phyloP scores from a whole-genome alignment of 2,329 filamentous ascomycete genomes.

The Penicillium vulpinum region DNA sequence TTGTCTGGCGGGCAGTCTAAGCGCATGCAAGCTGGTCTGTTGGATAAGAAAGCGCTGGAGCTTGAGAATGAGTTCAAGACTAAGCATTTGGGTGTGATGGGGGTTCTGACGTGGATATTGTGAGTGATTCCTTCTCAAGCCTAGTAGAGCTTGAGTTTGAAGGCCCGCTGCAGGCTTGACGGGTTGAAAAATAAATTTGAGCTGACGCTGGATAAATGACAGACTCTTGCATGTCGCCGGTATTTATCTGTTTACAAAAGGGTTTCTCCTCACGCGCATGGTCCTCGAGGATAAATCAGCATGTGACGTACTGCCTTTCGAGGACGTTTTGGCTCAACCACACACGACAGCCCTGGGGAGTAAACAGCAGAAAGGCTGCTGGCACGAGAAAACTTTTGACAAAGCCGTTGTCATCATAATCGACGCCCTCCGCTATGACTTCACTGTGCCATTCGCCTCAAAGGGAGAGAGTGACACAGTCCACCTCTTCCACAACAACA shows the following conservation, averaged over 20 bases:
- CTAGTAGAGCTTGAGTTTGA: not conserved
- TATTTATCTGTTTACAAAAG: slow-evolving; percentile 89
- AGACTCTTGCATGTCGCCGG: slow-evolving; percentile 74
- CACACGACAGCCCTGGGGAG: slow-evolving; percentile 15
- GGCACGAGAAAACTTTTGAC: slow-evolving; percentile 92
- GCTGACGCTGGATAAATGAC: slow-evolving; percentile 10
- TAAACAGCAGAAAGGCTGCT: slow-evolving; percentile 69
- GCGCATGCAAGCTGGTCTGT: slow-evolving; percentile 26
- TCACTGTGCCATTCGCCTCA: slow-evolving; percentile 74
- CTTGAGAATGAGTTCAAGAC: slow-evolving; percentile 42
- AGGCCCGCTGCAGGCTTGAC: not conserved
- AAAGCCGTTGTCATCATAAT: slow-evolving; percentile 88
- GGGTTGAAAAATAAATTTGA: not conserved
- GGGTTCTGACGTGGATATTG: slow-evolving; percentile 44
- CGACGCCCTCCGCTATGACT: slow-evolving; percentile 94
- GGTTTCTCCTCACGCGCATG: slow-evolving; percentile 85
- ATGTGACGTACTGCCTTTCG: slow-evolving; percentile 68
- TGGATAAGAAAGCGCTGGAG: slow-evolving; percentile 30
- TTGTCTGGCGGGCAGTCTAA: slow-evolving; percentile 8
- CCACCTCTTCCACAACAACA: slow-evolving; percentile 78
- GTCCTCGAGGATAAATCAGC: slow-evolving; percentile 75
- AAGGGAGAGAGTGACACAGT: slow-evolving; percentile 47
- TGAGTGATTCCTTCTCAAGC: slow-evolving; percentile 28
- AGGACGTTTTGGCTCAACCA: slow-evolving; percentile 33
- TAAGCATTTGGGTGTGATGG: slow-evolving; percentile 40